phyloP scores from a whole-genome alignment of 2,329 filamentous ascomycete genomes.

The Penicillium rolfsii region DNA sequence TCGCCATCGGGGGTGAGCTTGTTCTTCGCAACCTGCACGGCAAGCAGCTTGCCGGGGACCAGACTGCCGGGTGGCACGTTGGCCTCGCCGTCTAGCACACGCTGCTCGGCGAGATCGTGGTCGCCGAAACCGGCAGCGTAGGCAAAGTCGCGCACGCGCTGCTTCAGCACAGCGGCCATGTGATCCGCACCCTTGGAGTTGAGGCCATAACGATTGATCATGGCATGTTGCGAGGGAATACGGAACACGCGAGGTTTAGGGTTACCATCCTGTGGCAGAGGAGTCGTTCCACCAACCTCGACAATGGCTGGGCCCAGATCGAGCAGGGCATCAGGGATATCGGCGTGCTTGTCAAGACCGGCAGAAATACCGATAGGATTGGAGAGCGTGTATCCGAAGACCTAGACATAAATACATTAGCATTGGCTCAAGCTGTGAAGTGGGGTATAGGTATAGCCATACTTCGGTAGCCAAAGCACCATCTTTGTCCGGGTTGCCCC shows the following conservation, averaged over 20 bases:
- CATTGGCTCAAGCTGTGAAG: background rate
- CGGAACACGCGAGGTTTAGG: slow-evolving; percentile 86
- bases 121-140: slow-evolving; percentile 68
- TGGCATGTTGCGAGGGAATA: slow-evolving; percentile 76
- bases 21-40: slow-evolving; percentile 96
- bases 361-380: slow-evolving; percentile 96
- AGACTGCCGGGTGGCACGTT: slow-evolving; percentile 82
- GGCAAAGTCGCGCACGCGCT: slow-evolving; percentile 77
- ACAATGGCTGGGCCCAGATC: slow-evolving; percentile 83
- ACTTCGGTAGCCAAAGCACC: slow-evolving; percentile 59
- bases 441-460: slow-evolving; percentile 3
- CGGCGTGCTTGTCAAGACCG: slow-evolving; percentile 91
- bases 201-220: slow-evolving; percentile 95
- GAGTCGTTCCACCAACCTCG: slow-evolving; percentile 89
- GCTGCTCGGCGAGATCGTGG: slow-evolving; percentile 65
- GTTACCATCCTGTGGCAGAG: slow-evolving; percentile 85
- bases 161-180: slow-evolving; percentile 76
- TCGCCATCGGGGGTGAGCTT: slow-evolving; percentile 86
- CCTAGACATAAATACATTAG: slow-evolving; percentile 38
- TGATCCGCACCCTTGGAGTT: slow-evolving; percentile 89
- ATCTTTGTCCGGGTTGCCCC: slow-evolving; percentile 61
- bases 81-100: slow-evolving; percentile 76
- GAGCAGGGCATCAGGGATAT: slow-evolving; percentile 83
- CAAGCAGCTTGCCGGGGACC: slow-evolving; percentile 72
- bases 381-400: slow-evolving; percentile 75